Evolutionary conservation across 306 rosid genomes (phyloP).

Genomic region (peach (Prunus persica)): DNA sequence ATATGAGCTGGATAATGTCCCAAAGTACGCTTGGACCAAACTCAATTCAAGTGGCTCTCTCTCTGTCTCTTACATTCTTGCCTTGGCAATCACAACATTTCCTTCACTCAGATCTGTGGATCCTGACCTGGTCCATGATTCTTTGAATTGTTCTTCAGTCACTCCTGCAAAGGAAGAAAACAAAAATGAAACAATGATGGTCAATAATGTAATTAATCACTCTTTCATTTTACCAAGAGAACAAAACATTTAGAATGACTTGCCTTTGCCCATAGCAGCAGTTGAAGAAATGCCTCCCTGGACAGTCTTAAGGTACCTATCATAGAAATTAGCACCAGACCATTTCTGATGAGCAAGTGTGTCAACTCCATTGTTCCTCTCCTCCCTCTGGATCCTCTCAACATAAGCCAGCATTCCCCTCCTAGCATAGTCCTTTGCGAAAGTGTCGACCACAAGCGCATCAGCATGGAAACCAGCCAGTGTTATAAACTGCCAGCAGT

Average conservation of each 20-base stretch:
- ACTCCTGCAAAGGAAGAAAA: constrained; percentile 55
- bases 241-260: constrained; percentile 7
- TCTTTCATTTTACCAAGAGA: not conserved
- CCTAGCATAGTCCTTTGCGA: constrained; percentile 72
- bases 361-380: constrained; percentile 84
- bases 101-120: constrained; percentile 52
- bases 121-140: constrained; percentile 85
- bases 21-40: constrained; percentile 6
- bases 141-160: constrained; percentile 91
- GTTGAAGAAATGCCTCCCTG: constrained; percentile 96
- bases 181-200: not conserved
- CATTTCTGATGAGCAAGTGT: constrained; percentile 98
- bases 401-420: constrained; percentile 96
- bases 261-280: constrained; percentile 99
- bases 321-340: constrained; percentile 96
- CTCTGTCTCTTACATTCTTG: constrained; percentile 54
- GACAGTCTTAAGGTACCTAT: constrained; percentile 87
- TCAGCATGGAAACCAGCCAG: constrained; percentile 87
- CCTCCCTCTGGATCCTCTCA: constrained; percentile 93
- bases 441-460: constrained; percentile 71
- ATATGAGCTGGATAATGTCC: constrained; percentile 15
- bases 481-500: constrained; percentile 90
- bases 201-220: not conserved
- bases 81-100: constrained; percentile 68
- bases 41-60: not conserved